Base-by-base conservation (phyloP, 2,329 filamentous ascomycete genomes). In the Colletotrichum godetiae region DNA sequence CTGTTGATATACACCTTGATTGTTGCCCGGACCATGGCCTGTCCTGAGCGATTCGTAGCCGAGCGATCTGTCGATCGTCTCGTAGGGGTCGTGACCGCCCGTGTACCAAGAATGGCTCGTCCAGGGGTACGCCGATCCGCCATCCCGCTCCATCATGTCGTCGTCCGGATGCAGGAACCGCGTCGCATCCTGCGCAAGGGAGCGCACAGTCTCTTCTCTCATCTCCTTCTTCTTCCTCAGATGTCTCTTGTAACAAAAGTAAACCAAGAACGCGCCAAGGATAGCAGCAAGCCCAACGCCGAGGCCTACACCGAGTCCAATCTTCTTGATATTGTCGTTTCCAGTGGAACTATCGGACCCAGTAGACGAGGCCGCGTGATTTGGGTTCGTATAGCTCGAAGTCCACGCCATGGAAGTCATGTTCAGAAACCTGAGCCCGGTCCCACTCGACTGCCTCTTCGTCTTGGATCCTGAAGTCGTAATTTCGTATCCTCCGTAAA, bases 241-340 rank as follows among this genome's bases (percentile, higher is more conserved):
- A 11, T 75, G 79, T 15, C 86, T 85, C 74, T 86, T 86, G n/a
- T 88, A 89, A 72, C 87, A 86, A 67, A 88, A 83, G 68, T 82
- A 86, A 24, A 88, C 67, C 11, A 89, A 29, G 2, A 88, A 75
- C 0, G 87, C 81, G 0, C 85, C 80, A 10, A 90, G 74, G 2
- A 90, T 77, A 1, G 89, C 83, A 0, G 88, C 83, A 1, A 92
- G 78, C 1, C 92, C 92, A 1, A 95, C 81, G 1, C 92, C 92
- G 1, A 94, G 79, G 0, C 92, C 92, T 2, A 92, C 82, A 0
- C 92, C 92, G 0, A 94, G 83, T 0, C 91, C 91, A 5, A 92
- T 82, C 60, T 87, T 88, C 74, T 85, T 84, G 31, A 77, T 79
- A 29, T 42, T 72, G 37, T 74, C 72, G 24, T 65, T 60, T 3